phyloP scores from a whole-genome alignment of 116 monocot genomes.

The Zostera marina region DNA sequence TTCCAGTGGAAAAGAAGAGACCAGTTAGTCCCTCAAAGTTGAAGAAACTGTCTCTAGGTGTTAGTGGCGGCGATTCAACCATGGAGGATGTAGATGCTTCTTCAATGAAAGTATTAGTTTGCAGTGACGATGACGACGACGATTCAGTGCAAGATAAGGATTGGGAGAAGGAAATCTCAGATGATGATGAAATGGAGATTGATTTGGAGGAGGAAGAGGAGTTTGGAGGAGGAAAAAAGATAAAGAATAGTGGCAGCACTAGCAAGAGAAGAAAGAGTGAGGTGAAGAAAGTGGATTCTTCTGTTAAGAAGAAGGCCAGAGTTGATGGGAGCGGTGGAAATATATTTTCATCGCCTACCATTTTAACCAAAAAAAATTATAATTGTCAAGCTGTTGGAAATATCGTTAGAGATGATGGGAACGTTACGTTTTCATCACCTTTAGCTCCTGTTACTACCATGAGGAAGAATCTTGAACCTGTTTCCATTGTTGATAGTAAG shows the following conservation, averaged over 20 bases:
- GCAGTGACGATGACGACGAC: too few relatives aligned
- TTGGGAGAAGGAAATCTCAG: conserved; percentile 17
- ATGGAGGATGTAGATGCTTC: conserved; percentile 45
- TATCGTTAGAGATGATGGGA: not conserved
- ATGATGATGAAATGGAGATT: conserved; percentile 23
- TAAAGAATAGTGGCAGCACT: not conserved
- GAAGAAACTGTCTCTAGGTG: conserved; percentile 22
- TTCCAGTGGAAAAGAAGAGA: not conserved
- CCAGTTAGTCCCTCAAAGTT: conserved; percentile 3
- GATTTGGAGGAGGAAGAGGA: conserved; percentile 12
- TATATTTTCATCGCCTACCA: not conserved
- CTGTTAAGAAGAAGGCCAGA: not conserved
- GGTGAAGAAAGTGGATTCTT: conserved; percentile 17
- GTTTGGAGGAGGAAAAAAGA: conserved; percentile 7
- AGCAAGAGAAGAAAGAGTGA: conserved; percentile 44
- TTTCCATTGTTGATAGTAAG: conserved; percentile 5
- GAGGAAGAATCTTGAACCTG: conserved; percentile 3
- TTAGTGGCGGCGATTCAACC: conserved; percentile 18
- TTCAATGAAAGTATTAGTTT: not conserved
- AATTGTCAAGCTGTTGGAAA: too few relatives aligned
- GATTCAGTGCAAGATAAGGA: conserved; percentile 6
- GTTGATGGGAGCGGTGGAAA: not conserved
- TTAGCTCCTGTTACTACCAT: not conserved
- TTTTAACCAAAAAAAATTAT: too few relatives aligned
- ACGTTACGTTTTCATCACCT: not conserved